phyloP scores from a whole-genome alignment of 345 rosid species.

The Euphorbia peplus region DNA sequence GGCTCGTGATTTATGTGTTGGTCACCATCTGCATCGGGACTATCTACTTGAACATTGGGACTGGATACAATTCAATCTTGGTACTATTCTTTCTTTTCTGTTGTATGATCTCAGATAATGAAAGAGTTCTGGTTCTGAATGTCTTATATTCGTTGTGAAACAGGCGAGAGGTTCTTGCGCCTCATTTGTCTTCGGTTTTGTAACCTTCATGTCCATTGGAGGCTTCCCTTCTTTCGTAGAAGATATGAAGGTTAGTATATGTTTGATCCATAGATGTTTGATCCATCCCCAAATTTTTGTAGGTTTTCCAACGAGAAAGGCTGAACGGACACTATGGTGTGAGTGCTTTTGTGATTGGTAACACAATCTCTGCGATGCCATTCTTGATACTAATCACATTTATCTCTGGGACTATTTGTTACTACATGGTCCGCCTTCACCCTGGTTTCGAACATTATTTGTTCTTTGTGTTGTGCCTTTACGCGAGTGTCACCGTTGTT shows the following conservation, averaged over 20 bases:
- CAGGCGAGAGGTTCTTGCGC: constrained; percentile 96
- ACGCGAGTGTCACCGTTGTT: constrained; percentile 82
- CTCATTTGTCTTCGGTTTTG: constrained; percentile 89
- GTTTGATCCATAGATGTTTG: no score
- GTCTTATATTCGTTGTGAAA: constrained; percentile 11
- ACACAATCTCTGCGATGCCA: constrained; percentile 82
- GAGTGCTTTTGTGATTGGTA: constrained; percentile 72
- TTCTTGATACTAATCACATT: constrained; percentile 74
- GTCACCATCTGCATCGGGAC: constrained; percentile 92
- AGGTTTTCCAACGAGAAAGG: constrained; percentile 98
- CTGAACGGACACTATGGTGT: constrained; percentile 95
- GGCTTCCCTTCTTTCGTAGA: constrained; percentile 94
- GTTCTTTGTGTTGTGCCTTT: constrained; percentile 84
- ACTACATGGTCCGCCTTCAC: constrained; percentile 84
- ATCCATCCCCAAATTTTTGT: no score
- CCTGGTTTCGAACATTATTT: constrained; percentile 78
- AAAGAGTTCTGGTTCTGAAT: neutral
- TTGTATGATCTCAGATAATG: no score
- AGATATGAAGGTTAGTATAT: constrained; percentile 75
- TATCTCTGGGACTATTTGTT: constrained; percentile 79
- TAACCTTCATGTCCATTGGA: constrained; percentile 95
- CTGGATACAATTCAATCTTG: constrained; percentile 77
- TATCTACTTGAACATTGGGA: constrained; percentile 80
- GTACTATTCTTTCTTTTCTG: constrained; percentile 33
- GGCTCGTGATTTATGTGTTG: constrained; percentile 74